Evolutionary conservation across 768 basidiomycete species (phyloP), one percentile per base, ranked within the genome.

Genomic region (Dioszegia crocea): DNA sequence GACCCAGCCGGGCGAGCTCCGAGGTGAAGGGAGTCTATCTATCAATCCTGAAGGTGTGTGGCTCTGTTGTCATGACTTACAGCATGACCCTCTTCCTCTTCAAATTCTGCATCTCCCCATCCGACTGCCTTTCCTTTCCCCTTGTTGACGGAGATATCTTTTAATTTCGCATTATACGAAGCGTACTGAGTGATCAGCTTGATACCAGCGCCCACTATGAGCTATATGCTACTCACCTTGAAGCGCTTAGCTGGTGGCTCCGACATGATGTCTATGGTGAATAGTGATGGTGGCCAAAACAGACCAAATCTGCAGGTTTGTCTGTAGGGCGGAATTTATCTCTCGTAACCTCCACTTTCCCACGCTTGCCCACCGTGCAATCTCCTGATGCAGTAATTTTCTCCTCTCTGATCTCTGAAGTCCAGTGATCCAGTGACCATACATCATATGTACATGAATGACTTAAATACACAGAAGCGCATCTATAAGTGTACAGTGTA

Each of bases 1-100:
- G 61, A 10, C 70, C 63, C 5, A 78, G 60, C 36, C 76, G 73
- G 19, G 66, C 67, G 12, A 78, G 61, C 54, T 75, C 74, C 10
- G 64, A 60, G 3, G 66, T 70, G 36, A 77, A 60, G 12, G 76
- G 76, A 9, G 76, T 77, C 23, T 19, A 16, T 6, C 41, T 56
- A 59, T 38, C 45, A n/a, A 8, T 27, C 10, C 19, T 27, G 23
- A 5, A 16, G 43, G 36, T 38, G 17, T 33, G 14, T 33, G 33
- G 23, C 14, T 12, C 33, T 26, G 4, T n/a, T 3, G 14, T n/a
- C n/a, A 14, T 24, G 6, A 60, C 75, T 48, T 31, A 73, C 75
- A 17, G 62, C 56, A 40, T 68, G 65, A 17, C 66, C 68, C 2
- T 53, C 61, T 39, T 73, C 71, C 38, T 70, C 70, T 30, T 59